Evolutionary conservation across 2,329 filamentous ascomycete species (phyloP).

Genomic region (Neopestalotiopsis clavispora): DNA sequence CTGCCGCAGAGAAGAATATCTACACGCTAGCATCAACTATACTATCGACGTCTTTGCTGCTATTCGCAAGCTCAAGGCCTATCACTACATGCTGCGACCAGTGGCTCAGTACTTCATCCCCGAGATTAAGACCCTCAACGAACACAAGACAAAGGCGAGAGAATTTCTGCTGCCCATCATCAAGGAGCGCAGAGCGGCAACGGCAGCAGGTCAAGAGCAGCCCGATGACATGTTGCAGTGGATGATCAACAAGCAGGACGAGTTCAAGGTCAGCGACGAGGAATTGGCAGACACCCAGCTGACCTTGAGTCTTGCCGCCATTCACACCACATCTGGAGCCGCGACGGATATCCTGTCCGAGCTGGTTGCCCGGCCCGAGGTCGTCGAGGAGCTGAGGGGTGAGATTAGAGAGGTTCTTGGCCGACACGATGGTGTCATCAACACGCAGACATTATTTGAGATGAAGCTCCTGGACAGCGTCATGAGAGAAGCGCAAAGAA

Average conservation of each 20-base stretch:
- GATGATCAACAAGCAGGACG: slow-evolving; percentile 43
- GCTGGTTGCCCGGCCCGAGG: slow-evolving; percentile 51
- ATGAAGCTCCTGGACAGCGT: slow-evolving; percentile 44
- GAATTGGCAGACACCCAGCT: slow-evolving; percentile 46
- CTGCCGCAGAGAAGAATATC: slow-evolving; percentile 48
- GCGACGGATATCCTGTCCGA: slow-evolving; percentile 50
- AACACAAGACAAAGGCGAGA: slow-evolving; percentile 37
- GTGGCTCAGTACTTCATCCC: slow-evolving; percentile 38
- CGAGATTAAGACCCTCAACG: slow-evolving; percentile 38
- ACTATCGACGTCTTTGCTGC: slow-evolving; percentile 47
- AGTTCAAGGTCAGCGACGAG: slow-evolving; percentile 34
- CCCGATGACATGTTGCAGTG: slow-evolving; percentile 53
- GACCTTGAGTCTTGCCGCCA: slow-evolving; percentile 50
- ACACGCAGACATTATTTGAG: slow-evolving; percentile 37
- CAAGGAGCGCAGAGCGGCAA: slow-evolving; percentile 30
- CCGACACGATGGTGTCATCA: slow-evolving; percentile 37
- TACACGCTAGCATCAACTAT: slow-evolving; percentile 53
- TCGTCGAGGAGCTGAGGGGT: slow-evolving; percentile 53
- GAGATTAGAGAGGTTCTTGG: slow-evolving; percentile 48
- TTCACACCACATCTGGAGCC: slow-evolving; percentile 52
- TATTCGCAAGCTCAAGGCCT: slow-evolving; percentile 29
- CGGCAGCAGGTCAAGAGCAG: slow-evolving; percentile 29
- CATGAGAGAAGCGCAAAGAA: slow-evolving; percentile 38
- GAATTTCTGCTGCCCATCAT: slow-evolving; percentile 43
- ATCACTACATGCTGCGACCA: slow-evolving; percentile 36